Evolutionary conservation across 257 asterid species (phyloP).

Genomic region (Pogostemon cablin): DNA sequence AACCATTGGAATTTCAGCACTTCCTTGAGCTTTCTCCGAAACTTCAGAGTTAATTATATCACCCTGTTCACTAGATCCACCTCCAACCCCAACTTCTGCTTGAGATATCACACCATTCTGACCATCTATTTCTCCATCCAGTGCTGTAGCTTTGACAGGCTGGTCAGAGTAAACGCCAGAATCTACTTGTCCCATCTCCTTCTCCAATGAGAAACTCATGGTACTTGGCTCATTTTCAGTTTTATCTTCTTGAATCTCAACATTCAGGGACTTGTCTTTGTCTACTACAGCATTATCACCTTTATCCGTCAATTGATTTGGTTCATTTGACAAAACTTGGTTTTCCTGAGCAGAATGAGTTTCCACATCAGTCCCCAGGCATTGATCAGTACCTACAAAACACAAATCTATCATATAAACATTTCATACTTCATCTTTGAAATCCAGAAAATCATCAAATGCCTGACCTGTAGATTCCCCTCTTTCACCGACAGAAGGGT

Average conservation of each 20-base stretch:
- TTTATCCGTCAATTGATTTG: slow-evolving; percentile 30
- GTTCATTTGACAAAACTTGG: slow-evolving; percentile 32
- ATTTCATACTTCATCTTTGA: slow-evolving; percentile 35
- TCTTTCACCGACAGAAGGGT: slow-evolving; percentile 36
- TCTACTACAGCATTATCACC: slow-evolving; percentile 35
- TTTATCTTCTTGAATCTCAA: slow-evolving; percentile 31
- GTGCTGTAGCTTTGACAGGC: slow-evolving; percentile 22
- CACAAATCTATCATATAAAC: slow-evolving; percentile 35
- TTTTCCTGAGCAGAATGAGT: slow-evolving; percentile 28
- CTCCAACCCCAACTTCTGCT: slow-evolving; percentile 39
- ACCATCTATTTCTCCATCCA: slow-evolving; percentile 30
- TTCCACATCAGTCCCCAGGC: slow-evolving; percentile 35
- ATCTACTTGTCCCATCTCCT: slow-evolving; percentile 37
- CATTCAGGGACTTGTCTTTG: slow-evolving; percentile 20
- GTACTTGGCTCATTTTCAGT: slow-evolving; percentile 29
- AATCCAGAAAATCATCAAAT: slow-evolving; percentile 46
- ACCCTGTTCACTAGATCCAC: slow-evolving; percentile 35
- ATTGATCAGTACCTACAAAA: slow-evolving; percentile 35
- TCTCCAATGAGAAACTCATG: slow-evolving; percentile 26
- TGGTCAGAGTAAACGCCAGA: slow-evolving; percentile 26
- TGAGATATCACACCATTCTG: slow-evolving; percentile 33
- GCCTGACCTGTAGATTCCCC: slow-evolving; percentile 49
- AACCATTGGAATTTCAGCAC: slow-evolving; percentile 31
- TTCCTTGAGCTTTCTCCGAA: slow-evolving; percentile 36
- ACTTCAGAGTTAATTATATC: slow-evolving; percentile 31